phyloP scores from a whole-genome alignment of 768 basidiomycete species.

The Hydnomerulius pinastri region DNA sequence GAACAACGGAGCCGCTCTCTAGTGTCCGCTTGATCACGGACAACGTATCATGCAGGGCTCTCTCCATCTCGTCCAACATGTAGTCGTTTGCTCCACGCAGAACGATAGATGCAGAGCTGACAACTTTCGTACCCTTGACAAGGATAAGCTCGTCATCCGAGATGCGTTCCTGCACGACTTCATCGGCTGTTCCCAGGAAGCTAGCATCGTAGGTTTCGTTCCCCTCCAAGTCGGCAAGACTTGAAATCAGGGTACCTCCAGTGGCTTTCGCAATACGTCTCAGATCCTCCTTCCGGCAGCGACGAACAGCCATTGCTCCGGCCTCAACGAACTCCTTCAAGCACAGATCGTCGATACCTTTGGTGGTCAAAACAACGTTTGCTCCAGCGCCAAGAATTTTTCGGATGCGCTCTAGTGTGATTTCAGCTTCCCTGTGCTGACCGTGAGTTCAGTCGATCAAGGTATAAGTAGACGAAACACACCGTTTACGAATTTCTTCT shows the following conservation, averaged over 20 bases:
- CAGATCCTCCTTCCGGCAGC: slow-evolving; percentile 97
- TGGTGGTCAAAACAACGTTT: slow-evolving; percentile 95
- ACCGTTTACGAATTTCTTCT: slow-evolving; percentile 95
- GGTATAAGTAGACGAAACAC: slow-evolving; percentile 18
- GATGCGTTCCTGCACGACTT: slow-evolving; percentile 95
- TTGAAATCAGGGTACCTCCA: slow-evolving; percentile 90
- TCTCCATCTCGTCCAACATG: slow-evolving; percentile 99
- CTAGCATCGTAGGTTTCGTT: slow-evolving; percentile 96
- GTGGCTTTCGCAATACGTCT: slow-evolving; percentile 97
- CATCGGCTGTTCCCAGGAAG: slow-evolving; percentile 90
- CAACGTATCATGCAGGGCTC: slow-evolving; percentile 90
- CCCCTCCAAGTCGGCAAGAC: slow-evolving; percentile 93
- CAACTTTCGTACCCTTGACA: slow-evolving; percentile 96
- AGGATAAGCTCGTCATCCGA: slow-evolving; percentile 98
- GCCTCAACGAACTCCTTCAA: slow-evolving; percentile 99
- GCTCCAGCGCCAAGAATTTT: slow-evolving; percentile 96
- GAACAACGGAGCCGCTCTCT: slow-evolving; percentile 94
- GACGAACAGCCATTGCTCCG: slow-evolving; percentile 96
- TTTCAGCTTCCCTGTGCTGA: slow-evolving; percentile 80
- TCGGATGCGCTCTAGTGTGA: slow-evolving; percentile 91
- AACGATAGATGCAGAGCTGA: slow-evolving; percentile 90
- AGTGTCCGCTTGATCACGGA: slow-evolving; percentile 96
- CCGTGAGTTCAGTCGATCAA: slow-evolving; percentile 12
- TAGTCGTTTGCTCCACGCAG: slow-evolving; percentile 98
- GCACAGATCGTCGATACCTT: slow-evolving; percentile 98